Evolutionary conservation across 495 filamentous ascomycete species (phyloP).

Genomic region (Penicillium soppii): DNA sequence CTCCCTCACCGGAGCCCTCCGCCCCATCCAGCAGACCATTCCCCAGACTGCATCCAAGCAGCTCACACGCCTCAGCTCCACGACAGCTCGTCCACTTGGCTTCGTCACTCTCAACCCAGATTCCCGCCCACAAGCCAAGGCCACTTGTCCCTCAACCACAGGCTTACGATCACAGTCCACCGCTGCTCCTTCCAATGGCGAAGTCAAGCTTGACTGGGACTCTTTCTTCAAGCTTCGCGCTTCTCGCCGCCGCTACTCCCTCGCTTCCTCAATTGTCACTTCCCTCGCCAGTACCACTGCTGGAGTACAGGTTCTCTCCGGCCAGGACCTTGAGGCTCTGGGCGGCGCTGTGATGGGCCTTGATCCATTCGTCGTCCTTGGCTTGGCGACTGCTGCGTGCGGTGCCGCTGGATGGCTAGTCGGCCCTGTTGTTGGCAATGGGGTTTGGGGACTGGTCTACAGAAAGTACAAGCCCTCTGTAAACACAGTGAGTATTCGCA

Average conservation of each 20-base stretch:
- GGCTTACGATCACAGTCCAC: conserved; percentile 40
- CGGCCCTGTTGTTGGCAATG: conserved; percentile 77
- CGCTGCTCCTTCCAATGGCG: conserved; percentile 21
- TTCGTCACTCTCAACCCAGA: conserved; percentile 12
- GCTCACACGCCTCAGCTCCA: conserved; percentile 18
- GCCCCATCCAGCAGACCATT: conserved; percentile 12
- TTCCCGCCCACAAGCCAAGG: conserved; percentile 18
- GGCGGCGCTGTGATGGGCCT: conserved; percentile 69
- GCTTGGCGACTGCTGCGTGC: conserved; percentile 68
- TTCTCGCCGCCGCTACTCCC: conserved; percentile 77
- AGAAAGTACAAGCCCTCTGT: conserved; percentile 65
- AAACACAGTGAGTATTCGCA: conserved; percentile 53
- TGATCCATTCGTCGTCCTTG: conserved; percentile 83
- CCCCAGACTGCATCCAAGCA: conserved; percentile 16
- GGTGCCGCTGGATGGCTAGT: conserved; percentile 80
- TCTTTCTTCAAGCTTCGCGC: conserved; percentile 88
- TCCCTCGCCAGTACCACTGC: conserved; percentile 54
- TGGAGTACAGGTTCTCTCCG: conserved; percentile 63
- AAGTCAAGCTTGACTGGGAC: conserved; percentile 76
- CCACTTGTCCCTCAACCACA: conserved; percentile 23
- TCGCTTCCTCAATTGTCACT: conserved; percentile 68
- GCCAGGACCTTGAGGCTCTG: conserved; percentile 65
- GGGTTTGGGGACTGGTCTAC: conserved; percentile 70
- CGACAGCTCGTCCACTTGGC: conserved; percentile 11
- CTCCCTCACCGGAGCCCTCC: conserved; percentile 20